Percentiles rank a stretch among this genome's conserved stretches.
Conservation (phyloP, 2,329 filamentous ascomycete species). For the Pyrenophora teres region DNA sequence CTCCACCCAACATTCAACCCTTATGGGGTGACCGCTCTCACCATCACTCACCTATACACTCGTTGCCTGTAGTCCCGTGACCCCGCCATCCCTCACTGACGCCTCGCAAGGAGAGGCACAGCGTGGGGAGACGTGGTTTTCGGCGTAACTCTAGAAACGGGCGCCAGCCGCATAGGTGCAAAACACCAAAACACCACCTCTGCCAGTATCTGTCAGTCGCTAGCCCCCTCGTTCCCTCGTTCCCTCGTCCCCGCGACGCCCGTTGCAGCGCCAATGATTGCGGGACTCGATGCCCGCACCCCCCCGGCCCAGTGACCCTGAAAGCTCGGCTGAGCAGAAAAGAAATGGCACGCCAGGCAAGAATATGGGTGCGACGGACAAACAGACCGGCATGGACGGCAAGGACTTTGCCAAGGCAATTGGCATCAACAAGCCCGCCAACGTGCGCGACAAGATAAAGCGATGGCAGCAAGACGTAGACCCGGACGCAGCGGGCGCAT, state of each 20-base stretch:
- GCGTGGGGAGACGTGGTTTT: conserved; percentile 3
- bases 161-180: conserved; percentile 6
- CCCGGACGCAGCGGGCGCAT: conserved; percentile 51
- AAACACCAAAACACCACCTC: conserved; percentile 11
- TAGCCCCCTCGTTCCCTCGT: neutral
- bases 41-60: conserved; percentile 15
- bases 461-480: conserved; percentile 84
- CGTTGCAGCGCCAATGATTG: conserved; percentile 25
- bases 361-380: conserved; percentile 32
- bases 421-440: conserved; percentile 50
- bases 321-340: conserved; percentile 21
- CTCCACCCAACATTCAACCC: conserved; percentile 7
- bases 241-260: conserved; percentile 10
- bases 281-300: conserved; percentile 32
- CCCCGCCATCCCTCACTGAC: neutral
- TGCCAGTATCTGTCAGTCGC: neutral
- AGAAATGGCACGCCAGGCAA: conserved; percentile 41
- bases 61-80: conserved; percentile 5
- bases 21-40: conserved; percentile 10
- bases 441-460: conserved; percentile 75
- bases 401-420: conserved; percentile 49
- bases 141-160: conserved; percentile 12
- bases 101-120: neutral
- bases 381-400: conserved; percentile 40
- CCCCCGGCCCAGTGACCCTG: conserved; percentile 30